These are phyloP conservation scores for Lactifluus rugatus DNA, from an alignment of 768 basidiomycete species.

Conservation along the genomic window DNA sequence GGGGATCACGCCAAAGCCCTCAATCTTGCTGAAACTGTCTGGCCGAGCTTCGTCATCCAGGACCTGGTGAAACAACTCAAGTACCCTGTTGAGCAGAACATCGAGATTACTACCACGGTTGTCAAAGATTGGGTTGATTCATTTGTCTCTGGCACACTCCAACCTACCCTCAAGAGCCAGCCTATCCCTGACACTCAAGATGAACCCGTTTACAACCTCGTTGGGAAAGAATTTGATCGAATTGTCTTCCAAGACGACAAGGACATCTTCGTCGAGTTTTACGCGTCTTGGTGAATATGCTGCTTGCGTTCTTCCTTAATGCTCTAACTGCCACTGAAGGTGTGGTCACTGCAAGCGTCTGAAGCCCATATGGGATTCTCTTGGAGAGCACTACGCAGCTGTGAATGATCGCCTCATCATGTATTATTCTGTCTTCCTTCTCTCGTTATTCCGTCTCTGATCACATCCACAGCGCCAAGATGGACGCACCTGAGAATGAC, in stretches of 20 bases:
- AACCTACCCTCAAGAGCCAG: conserved; percentile 83
- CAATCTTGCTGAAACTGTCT: conserved; percentile 74
- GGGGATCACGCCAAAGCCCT: conserved; percentile 92
- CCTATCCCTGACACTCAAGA: conserved; percentile 77
- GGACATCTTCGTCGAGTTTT: conserved; percentile 96
- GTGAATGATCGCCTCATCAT: conserved; percentile 70
- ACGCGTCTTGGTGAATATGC: conserved; percentile 77
- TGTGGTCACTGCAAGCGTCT: conserved; percentile 96
- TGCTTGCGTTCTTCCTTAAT: conserved; percentile 1
- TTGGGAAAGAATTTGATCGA: conserved; percentile 83
- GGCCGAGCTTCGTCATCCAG: conserved; percentile 94
- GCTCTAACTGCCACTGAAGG: conserved; percentile 31
- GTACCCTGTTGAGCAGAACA: conserved; percentile 72
- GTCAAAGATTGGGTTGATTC: conserved; percentile 51
- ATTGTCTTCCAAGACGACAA: conserved; percentile 79
- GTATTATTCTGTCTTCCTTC: conserved; percentile 34
- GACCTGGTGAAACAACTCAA: conserved; percentile 76
- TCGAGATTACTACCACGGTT: conserved; percentile 46
- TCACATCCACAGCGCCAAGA: conserved; percentile 59
- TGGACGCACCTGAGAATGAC: conserved; percentile 96
- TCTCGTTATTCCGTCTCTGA: conserved; percentile 12
- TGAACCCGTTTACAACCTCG: conserved; percentile 72
- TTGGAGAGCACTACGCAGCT: conserved; percentile 74
- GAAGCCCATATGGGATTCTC: conserved; percentile 85
- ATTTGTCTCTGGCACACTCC: conserved; percentile 62